Evolutionary conservation across 2,329 filamentous ascomycete genomes (phyloP).

Genomic region (Aspergillus sergii): DNA sequence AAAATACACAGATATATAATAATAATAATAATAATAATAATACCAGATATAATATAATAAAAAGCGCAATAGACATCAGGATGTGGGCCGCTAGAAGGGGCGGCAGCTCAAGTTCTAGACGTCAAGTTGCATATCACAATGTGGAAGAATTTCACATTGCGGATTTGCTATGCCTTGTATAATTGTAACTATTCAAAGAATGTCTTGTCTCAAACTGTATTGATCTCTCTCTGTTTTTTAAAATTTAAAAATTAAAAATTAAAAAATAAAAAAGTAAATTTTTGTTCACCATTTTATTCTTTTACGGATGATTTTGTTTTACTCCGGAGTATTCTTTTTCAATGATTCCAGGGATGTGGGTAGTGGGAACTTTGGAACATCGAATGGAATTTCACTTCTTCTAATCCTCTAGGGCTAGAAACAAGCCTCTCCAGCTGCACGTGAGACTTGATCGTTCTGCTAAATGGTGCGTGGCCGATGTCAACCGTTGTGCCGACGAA

Average conservation of each 20-base stretch:
- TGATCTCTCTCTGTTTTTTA: no score
- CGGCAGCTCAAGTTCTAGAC: background rate
- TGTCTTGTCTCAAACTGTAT: background rate
- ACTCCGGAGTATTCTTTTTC: background rate
- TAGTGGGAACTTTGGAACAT: background rate
- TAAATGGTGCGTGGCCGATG: constrained; percentile 4
- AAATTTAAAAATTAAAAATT: no score
- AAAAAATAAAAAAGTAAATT: background rate
- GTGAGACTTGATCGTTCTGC: constrained; percentile 9
- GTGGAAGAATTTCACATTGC: background rate
- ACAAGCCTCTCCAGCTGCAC: constrained; percentile 7
- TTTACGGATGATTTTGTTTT: background rate
- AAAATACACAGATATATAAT: no score
- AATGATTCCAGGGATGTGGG: constrained; percentile 6
- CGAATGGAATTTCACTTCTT: background rate
- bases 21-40: background rate
- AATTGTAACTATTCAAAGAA: background rate
- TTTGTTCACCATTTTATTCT: background rate
- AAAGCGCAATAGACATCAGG: background rate
- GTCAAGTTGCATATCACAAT: no score
- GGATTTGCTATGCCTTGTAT: background rate
- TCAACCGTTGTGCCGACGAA: constrained; percentile 14
- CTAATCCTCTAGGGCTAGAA: constrained; percentile 5
- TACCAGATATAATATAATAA: background rate
- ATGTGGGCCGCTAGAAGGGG: background rate